These are phyloP conservation scores for Colletotrichum neosansevieriae DNA, from an alignment of 2,329 filamentous ascomycete genomes.

Conservation along the genomic window DNA sequence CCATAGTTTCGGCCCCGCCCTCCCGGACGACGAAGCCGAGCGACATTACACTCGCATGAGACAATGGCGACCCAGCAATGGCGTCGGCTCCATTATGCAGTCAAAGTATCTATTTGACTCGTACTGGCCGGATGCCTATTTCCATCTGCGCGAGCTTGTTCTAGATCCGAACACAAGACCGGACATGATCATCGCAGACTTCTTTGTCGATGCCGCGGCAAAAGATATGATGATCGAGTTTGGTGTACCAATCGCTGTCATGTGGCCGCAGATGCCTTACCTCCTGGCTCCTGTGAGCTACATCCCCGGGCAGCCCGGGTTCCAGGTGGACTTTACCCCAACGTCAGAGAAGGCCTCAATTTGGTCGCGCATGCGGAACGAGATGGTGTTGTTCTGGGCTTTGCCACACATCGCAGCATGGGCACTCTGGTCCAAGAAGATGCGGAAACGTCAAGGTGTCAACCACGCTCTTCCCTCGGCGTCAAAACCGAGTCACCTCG, in stretches of 20 bases:
- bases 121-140: conserved; percentile 50
- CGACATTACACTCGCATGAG: conserved; percentile 20
- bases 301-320: conserved; percentile 56
- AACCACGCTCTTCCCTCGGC: conserved; percentile 45
- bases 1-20: conserved; percentile 48
- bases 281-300: conserved; percentile 52
- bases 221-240: conserved; percentile 54
- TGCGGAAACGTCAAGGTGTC: conserved; percentile 52
- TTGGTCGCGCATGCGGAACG: conserved; percentile 51
- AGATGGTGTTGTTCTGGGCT: conserved; percentile 44
- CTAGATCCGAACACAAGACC: conserved; percentile 45
- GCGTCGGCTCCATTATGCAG: conserved; percentile 43
- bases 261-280: conserved; percentile 57
- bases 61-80: conserved; percentile 7
- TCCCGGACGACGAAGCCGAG: conserved; percentile 23
- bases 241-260: conserved; percentile 52
- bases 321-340: conserved; percentile 52
- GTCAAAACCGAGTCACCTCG: conserved; percentile 55
- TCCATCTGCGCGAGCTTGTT: conserved; percentile 44
- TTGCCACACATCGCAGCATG: conserved; percentile 44
- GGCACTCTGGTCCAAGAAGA: conserved; percentile 46
- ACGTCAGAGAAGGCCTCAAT: conserved; percentile 55
- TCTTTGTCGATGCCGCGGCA: conserved; percentile 55
- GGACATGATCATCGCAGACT: conserved; percentile 57
- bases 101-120: conserved; percentile 54